phyloP scores from a whole-genome alignment of 805 yeast species.

The Candida methanosorbosa region DNA sequence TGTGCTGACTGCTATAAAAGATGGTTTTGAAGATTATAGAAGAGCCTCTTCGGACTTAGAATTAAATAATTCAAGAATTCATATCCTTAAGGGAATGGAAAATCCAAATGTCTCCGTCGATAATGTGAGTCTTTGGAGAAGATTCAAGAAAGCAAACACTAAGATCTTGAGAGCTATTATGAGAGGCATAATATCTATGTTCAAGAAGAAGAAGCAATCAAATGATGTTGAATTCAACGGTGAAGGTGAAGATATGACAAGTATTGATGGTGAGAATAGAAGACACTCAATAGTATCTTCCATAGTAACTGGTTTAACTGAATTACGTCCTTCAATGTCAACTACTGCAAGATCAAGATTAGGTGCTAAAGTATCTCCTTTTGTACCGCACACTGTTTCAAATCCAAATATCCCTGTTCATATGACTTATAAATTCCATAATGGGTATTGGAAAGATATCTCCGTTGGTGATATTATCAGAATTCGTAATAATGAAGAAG shows the following conservation, averaged over 20 bases:
- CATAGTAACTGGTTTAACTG: not conserved
- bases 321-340: conserved; percentile 4
- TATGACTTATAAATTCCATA: conserved; percentile 18
- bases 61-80: conserved; percentile 58
- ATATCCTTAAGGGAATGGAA: conserved; percentile 40
- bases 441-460: conserved; percentile 53
- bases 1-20: conserved; percentile 62
- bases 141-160: conserved; percentile 49
- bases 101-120: conserved; percentile 53
- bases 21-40: conserved; percentile 70
- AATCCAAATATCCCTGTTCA: conserved; percentile 23
- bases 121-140: conserved; percentile 55
- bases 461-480: conserved; percentile 68
- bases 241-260: conserved; percentile 11
- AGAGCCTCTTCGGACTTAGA: conserved; percentile 58
- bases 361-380: conserved; percentile 11
- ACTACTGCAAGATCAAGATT: conserved; percentile 9
- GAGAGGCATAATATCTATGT: not conserved
- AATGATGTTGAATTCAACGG: conserved; percentile 2
- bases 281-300: too few relatives aligned
- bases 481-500: conserved; percentile 65
- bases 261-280: too few relatives aligned
- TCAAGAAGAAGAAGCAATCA: not conserved
- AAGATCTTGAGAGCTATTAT: conserved; percentile 7
- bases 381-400: conserved; percentile 21